A percentile compares a stretch with the other conserved stretches of the same genome.
Conservation (phyloP, 768 basidiomycete species). For the Termitomyces sp. region DNA sequence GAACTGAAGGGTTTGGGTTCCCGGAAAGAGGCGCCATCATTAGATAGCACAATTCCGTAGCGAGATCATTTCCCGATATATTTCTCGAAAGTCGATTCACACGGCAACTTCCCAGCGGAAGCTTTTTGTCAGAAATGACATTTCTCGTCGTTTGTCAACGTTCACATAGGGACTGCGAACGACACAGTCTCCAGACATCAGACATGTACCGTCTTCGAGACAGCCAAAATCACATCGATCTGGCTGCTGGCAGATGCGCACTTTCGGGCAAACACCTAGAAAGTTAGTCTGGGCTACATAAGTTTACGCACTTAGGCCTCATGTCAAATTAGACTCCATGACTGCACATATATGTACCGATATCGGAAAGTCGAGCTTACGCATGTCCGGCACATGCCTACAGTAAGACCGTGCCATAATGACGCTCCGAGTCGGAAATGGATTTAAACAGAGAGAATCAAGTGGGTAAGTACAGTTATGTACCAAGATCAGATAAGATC, state of each 20-base stretch:
- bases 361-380: background rate
- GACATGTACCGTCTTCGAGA: background rate
- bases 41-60: background rate
- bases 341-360: background rate
- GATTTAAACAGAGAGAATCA: too few species aligned
- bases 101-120: slow-evolving; percentile 5
- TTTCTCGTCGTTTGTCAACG: background rate
- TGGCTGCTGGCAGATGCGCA: background rate
- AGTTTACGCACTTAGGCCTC: too few species aligned
- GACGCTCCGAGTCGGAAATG: slow-evolving; percentile 3
- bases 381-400: background rate
- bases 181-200: background rate
- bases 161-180: background rate
- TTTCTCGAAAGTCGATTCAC: background rate
- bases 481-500: background rate
- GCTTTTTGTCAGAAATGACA: background rate
- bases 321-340: background rate
- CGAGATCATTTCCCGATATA: slow-evolving; percentile 7
- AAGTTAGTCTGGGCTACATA: too few species aligned
- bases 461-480: too few species aligned
- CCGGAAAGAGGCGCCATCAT: slow-evolving; percentile 16
- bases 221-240: background rate
- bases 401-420: background rate
- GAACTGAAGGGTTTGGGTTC: slow-evolving; percentile 8
- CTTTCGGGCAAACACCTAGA: too few species aligned